A percentile compares a stretch with the other conserved stretches of the same genome.
Evolutionary conservation across 2,329 filamentous ascomycete genomes (phyloP).

Genomic region (Aspergillus sp.): DNA sequence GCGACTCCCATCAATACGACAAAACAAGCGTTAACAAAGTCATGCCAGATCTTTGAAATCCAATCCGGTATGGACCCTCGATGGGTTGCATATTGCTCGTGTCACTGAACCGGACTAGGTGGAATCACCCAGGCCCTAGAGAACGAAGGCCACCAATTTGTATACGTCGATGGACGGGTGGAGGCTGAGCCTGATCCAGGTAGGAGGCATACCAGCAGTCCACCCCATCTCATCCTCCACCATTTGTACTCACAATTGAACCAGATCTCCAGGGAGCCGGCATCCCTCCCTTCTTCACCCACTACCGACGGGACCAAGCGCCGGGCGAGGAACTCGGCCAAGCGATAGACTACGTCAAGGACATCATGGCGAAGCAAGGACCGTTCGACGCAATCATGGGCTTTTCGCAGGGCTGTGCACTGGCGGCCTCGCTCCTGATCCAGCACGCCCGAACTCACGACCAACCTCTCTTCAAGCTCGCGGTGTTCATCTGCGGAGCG

Average conservation of each 20-base stretch:
- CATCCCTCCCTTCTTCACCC: conserved; percentile 32
- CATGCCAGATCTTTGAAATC: conserved; percentile 33
- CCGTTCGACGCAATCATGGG: conserved; percentile 34
- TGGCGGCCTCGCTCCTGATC: conserved; percentile 25
- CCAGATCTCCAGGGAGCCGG: conserved; percentile 30
- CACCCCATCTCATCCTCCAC: neutral
- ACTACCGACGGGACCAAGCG: conserved; percentile 23
- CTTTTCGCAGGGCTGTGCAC: conserved; percentile 32
- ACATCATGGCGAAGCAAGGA: conserved; percentile 22
- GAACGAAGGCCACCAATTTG: conserved; percentile 27
- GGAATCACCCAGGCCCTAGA: conserved; percentile 27
- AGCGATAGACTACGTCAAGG: conserved; percentile 25
- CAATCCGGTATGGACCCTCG: conserved; percentile 24
- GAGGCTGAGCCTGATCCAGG: conserved; percentile 25
- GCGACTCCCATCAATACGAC: conserved; percentile 1
- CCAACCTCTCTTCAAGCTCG: conserved; percentile 27
- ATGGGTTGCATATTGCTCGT: neutral
- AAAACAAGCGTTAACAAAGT: neutral
- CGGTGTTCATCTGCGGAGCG: conserved; percentile 31
- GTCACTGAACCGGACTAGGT: conserved; percentile 17
- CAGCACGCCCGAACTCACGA: conserved; percentile 22
- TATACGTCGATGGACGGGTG: conserved; percentile 27
- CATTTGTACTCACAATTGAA: neutral
- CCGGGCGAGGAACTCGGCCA: conserved; percentile 23
- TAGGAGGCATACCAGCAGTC: conserved; percentile 13